phyloP scores from a whole-genome alignment of 208 protist species.

The Leishmania major region DNA sequence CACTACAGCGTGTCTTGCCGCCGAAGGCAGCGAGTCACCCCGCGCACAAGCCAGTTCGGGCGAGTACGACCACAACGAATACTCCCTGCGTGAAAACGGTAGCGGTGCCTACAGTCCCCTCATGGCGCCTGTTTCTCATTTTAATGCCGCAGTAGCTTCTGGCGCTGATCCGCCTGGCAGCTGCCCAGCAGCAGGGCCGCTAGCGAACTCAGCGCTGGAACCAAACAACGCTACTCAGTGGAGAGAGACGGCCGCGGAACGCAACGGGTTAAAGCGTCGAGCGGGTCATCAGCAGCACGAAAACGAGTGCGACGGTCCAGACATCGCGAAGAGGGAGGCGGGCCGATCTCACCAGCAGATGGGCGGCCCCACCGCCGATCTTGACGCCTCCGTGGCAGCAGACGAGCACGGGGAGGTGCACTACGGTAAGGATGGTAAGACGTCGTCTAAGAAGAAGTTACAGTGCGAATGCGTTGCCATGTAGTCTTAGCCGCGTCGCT shows the following conservation, averaged over 20 bases:
- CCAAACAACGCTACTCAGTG: constrained; percentile 11
- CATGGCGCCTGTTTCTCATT: not conserved
- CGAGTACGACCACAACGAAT: constrained; percentile 31
- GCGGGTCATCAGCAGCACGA: not conserved
- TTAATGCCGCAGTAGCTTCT: not conserved
- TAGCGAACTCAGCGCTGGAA: constrained; percentile 3
- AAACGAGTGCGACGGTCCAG: not conserved
- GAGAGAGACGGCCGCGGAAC: not conserved
- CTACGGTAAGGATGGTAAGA: constrained; percentile 1
- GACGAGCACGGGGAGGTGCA: not conserved
- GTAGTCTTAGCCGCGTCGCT: constrained; percentile 25
- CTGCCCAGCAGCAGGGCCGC: not conserved
- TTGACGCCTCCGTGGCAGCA: constrained; percentile 8
- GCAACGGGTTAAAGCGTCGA: not conserved
- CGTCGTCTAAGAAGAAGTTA: constrained; percentile 26
- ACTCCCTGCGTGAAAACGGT: constrained; percentile 31
- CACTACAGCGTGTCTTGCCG: not conserved
- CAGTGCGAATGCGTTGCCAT: constrained; percentile 62
- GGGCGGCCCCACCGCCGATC: constrained; percentile 2
- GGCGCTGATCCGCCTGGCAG: not conserved
- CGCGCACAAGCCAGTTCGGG: constrained; percentile 18
- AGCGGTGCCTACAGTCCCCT: too few species aligned
- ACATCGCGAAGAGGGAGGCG: not conserved
- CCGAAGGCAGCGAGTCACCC: constrained; percentile 31
- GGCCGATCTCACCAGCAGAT: not conserved